Evolutionary conservation across 257 asterid species (phyloP).

Genomic region (Craterostigma plantagineum): DNA sequence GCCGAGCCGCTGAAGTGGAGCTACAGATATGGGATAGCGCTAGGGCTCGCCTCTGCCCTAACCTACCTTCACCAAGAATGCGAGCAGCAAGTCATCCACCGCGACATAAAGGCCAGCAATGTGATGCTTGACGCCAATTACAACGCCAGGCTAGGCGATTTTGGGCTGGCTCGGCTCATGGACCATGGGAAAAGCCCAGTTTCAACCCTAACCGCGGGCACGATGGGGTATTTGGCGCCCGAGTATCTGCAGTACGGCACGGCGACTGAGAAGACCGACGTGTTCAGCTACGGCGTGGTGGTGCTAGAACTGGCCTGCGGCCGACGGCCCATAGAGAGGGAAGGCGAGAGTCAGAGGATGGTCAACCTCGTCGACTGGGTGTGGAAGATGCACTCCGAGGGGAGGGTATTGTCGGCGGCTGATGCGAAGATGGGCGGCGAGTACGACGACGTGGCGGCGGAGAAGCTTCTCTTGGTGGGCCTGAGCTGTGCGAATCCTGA

Average conservation of each 20-base stretch:
- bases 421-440: conserved; percentile 44
- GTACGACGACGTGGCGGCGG: conserved; percentile 31
- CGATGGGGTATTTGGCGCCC: conserved; percentile 94
- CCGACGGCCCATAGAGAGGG: conserved; percentile 78
- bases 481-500: conserved; percentile 55
- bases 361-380: conserved; percentile 97
- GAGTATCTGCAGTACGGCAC: conserved; percentile 86
- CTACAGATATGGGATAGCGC: conserved; percentile 62
- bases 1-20: conserved; percentile 46
- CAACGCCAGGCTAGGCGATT: conserved; percentile 78
- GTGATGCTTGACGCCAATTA: conserved; percentile 53
- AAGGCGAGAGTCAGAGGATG: conserved; percentile 37
- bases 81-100: conserved; percentile 90
- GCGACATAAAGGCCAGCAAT: conserved; percentile 80
- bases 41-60: conserved; percentile 78
- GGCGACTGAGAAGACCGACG: conserved; percentile 85
- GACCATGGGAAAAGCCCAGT: conserved; percentile 84
- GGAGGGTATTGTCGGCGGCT: conserved; percentile 40
- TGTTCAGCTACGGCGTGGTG: conserved; percentile 82
- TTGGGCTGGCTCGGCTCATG: conserved; percentile 75
- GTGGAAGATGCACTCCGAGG: conserved; percentile 54
- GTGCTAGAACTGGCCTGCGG: conserved; percentile 81
- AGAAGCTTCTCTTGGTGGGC: conserved; percentile 27
- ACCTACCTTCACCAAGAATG: conserved; percentile 85
- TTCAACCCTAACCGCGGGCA: conserved; percentile 90